Base-by-base conservation (phyloP, 2,329 filamentous ascomycete genomes). In the Penicillium sclerotiorum region DNA sequence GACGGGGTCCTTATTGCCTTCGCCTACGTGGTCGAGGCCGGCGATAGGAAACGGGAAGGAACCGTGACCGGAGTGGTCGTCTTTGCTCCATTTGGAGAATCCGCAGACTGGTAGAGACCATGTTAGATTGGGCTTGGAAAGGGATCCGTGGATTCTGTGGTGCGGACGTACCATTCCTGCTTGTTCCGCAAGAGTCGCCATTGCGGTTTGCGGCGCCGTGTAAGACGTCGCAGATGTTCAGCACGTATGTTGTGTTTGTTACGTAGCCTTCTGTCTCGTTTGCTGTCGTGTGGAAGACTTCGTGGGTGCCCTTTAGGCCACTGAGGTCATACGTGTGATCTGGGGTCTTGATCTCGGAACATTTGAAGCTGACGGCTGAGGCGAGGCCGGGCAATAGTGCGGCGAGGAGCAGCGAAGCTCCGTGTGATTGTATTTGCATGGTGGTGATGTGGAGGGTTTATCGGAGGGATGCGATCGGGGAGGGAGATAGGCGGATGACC, bases 21-120 rank as follows among this genome's bases (percentile, higher is more conserved):
- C 81, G 17, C 76, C 73, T 25, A 82, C 74, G 36, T 77, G 72
- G 27, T 90, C 84, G 12, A 87, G 80, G 21, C 90, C 90, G 1
- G 88, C 89, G 54, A 96, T 88, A 8, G 89, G 83, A 44, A 88
- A 84, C 2, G 88, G 82, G 36, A 76, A 71, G 22, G 85, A 76
- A 11, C 65, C 68, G 45, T 81, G 78, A 22, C 79, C 73, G 28
- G n/a, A 17, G 12, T 36, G 11, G 40, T 77, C 76, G 20, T 75
- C 73, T 5, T 75, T 65, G 27, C 78, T 71, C 41, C 77, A 73
- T 47, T 83, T 81, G 52, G 84, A 78, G 62, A 95, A 87, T 8
- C 81, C 90, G 73, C 92, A 96, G 33, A 93, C 89, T 89, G 53
- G 9, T 38, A 1, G 13, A 30, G 9, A 27, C 8, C 38, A 18